These are phyloP conservation scores for Halophytophthora batemanensis DNA, from an alignment of 352 stramenopile species.

Conservation along the genomic window DNA sequence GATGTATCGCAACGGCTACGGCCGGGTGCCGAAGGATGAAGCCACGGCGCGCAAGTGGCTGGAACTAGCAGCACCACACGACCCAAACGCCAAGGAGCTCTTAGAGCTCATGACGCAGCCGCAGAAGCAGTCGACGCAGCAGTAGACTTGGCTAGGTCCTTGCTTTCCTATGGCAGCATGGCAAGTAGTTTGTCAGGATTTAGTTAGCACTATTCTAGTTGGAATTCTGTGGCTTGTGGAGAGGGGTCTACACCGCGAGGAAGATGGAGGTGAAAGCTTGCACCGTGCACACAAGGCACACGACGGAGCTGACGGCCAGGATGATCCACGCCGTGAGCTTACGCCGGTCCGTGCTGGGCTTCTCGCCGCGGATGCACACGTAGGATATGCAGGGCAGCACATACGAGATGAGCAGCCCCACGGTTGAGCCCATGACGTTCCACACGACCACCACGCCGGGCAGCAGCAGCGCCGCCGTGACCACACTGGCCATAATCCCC, in stretches of 20 bases:
- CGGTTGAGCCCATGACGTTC: constrained; percentile 88
- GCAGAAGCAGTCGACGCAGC: neutral
- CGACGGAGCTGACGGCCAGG: constrained; percentile 62
- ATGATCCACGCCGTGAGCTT: constrained; percentile 79
- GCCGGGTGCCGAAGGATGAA: constrained; percentile 57
- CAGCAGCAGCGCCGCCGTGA: constrained; percentile 65
- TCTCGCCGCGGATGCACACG: constrained; percentile 75
- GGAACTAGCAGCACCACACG: constrained; percentile 64
- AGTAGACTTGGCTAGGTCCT: constrained; percentile 1
- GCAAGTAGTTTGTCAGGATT: constrained; percentile 1
- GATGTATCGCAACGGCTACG: constrained; percentile 77
- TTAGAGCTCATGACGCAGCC: constrained; percentile 34
- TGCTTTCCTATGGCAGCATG: constrained; percentile 5
- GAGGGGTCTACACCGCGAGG: constrained; percentile 18
- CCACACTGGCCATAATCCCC: constrained; percentile 53
- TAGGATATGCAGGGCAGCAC: constrained; percentile 87
- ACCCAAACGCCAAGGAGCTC: constrained; percentile 77
- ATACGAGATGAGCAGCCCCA: constrained; percentile 86
- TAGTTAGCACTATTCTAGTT: constrained; percentile 18
- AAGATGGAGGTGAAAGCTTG: constrained; percentile 55
- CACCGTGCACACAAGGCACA: constrained; percentile 72
- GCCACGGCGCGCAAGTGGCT: constrained; percentile 73
- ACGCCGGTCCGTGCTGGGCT: constrained; percentile 57
- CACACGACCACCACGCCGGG: constrained; percentile 83
- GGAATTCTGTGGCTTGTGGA: constrained; percentile 3